Evolutionary conservation across 192 early-diverging fungal genomes (phyloP).

Genomic region (Obelidium mucronatum): DNA sequence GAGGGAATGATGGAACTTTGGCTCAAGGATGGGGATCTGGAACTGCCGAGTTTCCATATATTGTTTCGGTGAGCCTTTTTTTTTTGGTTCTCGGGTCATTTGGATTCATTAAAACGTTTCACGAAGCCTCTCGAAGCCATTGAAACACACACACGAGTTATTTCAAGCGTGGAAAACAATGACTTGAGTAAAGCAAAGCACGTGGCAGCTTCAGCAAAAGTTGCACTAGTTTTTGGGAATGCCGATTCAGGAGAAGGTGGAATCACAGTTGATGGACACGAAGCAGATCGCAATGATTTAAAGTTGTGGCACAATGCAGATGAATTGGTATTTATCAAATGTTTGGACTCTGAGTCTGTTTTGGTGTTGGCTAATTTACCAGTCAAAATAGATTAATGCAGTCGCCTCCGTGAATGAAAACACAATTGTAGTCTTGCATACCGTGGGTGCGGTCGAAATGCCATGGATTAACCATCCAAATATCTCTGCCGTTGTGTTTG

Average conservation of each 20-base stretch:
- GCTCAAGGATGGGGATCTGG: constrained; percentile 53
- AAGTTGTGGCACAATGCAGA: constrained; percentile 63
- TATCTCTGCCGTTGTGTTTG: constrained; percentile 62
- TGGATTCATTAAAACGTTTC: neutral
- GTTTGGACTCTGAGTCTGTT: no score
- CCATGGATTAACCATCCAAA: constrained; percentile 68
- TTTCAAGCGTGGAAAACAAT: constrained; percentile 6
- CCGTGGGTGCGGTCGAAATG: constrained; percentile 67
- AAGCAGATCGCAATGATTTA: constrained; percentile 62
- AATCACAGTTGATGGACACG: constrained; percentile 48
- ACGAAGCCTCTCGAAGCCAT: constrained; percentile 14
- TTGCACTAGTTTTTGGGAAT: constrained; percentile 38
- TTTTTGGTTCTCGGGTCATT: neutral
- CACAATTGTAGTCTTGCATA: constrained; percentile 66
- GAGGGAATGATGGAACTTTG: constrained; percentile 40
- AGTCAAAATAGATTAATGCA: constrained; percentile 35
- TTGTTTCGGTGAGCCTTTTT: constrained; percentile 36
- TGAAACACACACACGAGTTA: neutral
- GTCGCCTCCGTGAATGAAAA: constrained; percentile 62
- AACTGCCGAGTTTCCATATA: constrained; percentile 53
- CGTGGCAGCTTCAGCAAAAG: constrained; percentile 24
- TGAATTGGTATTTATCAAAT: constrained; percentile 36
- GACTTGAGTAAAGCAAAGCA: constrained; percentile 25
- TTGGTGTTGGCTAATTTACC: neutral
- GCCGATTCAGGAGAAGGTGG: constrained; percentile 49